Evolutionary conservation across 768 basidiomycete genomes (phyloP).

Genomic region (Collybia mongolica): DNA sequence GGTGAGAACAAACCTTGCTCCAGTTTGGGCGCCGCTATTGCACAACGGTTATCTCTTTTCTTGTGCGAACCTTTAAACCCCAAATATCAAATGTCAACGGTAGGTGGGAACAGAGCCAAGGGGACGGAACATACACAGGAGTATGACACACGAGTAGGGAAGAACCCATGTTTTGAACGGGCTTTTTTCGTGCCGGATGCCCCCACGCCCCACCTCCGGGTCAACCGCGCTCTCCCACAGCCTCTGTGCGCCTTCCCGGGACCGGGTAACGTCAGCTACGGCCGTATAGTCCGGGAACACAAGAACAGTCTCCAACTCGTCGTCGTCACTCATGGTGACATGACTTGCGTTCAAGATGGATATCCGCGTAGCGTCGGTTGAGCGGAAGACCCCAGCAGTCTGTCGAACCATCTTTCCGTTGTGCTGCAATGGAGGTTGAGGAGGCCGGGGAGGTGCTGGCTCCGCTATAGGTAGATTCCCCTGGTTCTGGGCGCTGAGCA

Average conservation of each 20-base stretch:
- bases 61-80: slow-evolving; percentile 80
- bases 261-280: slow-evolving; percentile 67
- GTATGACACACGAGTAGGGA: slow-evolving; percentile 87
- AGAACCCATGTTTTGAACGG: slow-evolving; percentile 71
- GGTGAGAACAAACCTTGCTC: slow-evolving; percentile 56
- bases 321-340: slow-evolving; percentile 62
- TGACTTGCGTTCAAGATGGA: slow-evolving; percentile 87
- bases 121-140: slow-evolving; percentile 68
- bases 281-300: slow-evolving; percentile 93
- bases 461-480: slow-evolving; percentile 24
- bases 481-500: slow-evolving; percentile 34
- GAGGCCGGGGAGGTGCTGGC: slow-evolving; percentile 22
- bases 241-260: slow-evolving; percentile 61
- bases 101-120: slow-evolving; percentile 1
- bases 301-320: slow-evolving; percentile 73
- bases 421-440: slow-evolving; percentile 5
- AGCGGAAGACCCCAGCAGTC: slow-evolving; percentile 56
- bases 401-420: slow-evolving; percentile 28
- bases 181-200: slow-evolving; percentile 39
- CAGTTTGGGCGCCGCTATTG: slow-evolving; percentile 82
- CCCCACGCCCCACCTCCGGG: slow-evolving; percentile 52
- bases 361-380: slow-evolving; percentile 52
- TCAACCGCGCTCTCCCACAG: slow-evolving; percentile 67
- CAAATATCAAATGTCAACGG: slow-evolving; percentile 13
- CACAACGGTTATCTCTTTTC: slow-evolving; percentile 88